Evolutionary conservation across 495 filamentous ascomycete species (phyloP).

Genomic region (Jackrogersella multiformis): DNA sequence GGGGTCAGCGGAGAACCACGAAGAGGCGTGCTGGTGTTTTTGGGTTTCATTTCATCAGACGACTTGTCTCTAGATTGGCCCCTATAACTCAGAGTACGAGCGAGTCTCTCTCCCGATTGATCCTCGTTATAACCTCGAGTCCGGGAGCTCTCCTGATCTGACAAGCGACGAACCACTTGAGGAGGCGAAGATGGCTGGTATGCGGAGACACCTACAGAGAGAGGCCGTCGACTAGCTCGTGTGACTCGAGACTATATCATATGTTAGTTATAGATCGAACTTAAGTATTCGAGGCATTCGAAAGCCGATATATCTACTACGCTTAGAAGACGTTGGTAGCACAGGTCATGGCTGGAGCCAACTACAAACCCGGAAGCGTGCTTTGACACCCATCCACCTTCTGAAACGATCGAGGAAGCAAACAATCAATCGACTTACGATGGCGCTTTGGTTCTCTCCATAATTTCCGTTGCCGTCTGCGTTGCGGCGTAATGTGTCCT

Average conservation of each 20-base stretch:
- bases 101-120: slow-evolving; percentile 38
- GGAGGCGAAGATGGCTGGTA: slow-evolving; percentile 53
- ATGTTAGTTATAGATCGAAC: slow-evolving; percentile 25
- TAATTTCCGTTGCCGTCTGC: slow-evolving; percentile 42
- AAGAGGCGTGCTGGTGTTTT: slow-evolving; percentile 39
- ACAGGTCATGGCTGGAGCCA: not conserved
- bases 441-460: slow-evolving; percentile 48
- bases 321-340: not conserved
- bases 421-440: slow-evolving; percentile 50
- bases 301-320: not conserved
- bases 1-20: slow-evolving; percentile 56
- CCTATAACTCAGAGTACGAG: slow-evolving; percentile 46
- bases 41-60: slow-evolving; percentile 34
- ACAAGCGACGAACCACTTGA: slow-evolving; percentile 53
- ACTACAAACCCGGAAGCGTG: not conserved
- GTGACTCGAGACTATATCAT: slow-evolving; percentile 51
- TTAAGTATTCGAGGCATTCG: not conserved
- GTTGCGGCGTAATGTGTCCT: slow-evolving; percentile 53
- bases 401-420: slow-evolving; percentile 26
- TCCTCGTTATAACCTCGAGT: slow-evolving; percentile 44
- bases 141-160: slow-evolving; percentile 56
- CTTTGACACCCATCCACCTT: slow-evolving; percentile 3
- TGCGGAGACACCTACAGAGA: slow-evolving; percentile 53
- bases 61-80: slow-evolving; percentile 43
- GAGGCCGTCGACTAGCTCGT: slow-evolving; percentile 54